Evolutionary conservation across 345 rosid genomes (phyloP).

Genomic region (Eucalyptus melliodora): DNA sequence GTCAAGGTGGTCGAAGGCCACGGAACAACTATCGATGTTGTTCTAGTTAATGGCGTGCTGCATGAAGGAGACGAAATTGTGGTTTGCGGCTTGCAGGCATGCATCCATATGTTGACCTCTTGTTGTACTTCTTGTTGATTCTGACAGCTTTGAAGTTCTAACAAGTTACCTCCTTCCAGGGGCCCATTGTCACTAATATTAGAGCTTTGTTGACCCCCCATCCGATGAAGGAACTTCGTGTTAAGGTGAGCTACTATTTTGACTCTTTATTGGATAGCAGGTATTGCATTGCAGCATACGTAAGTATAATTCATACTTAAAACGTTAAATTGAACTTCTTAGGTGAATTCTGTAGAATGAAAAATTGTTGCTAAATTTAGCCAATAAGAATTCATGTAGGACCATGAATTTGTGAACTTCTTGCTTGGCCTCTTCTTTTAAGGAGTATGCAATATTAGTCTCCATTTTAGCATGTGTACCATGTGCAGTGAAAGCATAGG

Average conservation of each 20-base stretch:
- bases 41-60: conserved; percentile 79
- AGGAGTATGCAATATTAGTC: background rate
- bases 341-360: background rate
- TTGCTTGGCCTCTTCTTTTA: background rate
- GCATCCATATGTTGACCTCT: background rate
- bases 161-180: conserved; percentile 29
- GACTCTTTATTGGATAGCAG: background rate
- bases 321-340: background rate
- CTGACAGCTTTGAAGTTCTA: background rate
- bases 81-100: conserved; percentile 91
- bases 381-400: background rate
- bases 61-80: conserved; percentile 94
- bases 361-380: background rate
- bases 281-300: background rate
- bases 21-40: conserved; percentile 95
- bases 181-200: conserved; percentile 75
- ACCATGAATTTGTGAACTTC: background rate
- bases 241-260: conserved; percentile 42
- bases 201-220: conserved; percentile 92
- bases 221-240: conserved; percentile 96
- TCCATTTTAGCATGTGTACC: background rate
- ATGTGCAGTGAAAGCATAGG: background rate
- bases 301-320: background rate
- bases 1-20: conserved; percentile 93
- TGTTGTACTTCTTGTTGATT: background rate